phyloP scores from a whole-genome alignment of 169 alveolate species.

The Eimeria acervulina region DNA sequence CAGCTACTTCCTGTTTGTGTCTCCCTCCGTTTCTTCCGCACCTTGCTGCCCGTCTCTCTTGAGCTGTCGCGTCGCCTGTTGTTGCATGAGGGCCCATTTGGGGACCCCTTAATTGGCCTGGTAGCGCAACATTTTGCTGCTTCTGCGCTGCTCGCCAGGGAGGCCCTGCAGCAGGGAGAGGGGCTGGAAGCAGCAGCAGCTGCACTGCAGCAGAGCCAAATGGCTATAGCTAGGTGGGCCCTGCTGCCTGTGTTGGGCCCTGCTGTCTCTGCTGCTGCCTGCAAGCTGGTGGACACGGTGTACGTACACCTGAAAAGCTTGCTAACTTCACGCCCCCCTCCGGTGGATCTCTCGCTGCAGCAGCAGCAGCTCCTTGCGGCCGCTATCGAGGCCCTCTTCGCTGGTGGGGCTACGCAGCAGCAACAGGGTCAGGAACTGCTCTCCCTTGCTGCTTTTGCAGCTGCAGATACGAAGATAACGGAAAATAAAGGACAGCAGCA shows the following conservation, averaged over 20 bases:
- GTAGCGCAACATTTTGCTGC: background rate
- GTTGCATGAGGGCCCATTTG: background rate
- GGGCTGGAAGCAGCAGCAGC: constrained; percentile 24
- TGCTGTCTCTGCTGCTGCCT: background rate
- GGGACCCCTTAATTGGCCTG: background rate
- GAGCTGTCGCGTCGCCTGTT: constrained; percentile 49
- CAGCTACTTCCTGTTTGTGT: background rate
- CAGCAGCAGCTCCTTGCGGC: constrained; percentile 43
- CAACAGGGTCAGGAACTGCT: constrained; percentile 26
- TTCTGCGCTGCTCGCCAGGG: background rate
- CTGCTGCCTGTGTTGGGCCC: background rate
- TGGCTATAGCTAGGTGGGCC: background rate
- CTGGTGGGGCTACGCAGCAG: background rate
- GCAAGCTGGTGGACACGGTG: background rate
- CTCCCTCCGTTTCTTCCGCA: background rate
- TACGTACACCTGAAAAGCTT: constrained; percentile 1
- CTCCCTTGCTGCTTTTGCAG: background rate
- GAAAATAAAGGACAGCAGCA: constrained; percentile 23
- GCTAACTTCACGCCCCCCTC: background rate
- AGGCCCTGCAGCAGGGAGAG: constrained; percentile 37
- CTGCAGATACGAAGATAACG: no score
- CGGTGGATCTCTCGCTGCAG: background rate
- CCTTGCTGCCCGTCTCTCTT: constrained; percentile 29
- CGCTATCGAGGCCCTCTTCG: background rate
- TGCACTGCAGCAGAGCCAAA: constrained; percentile 8